These are phyloP conservation scores for Pholiota conissans DNA, from an alignment of 768 basidiomycete genomes.

Conservation along the genomic window DNA sequence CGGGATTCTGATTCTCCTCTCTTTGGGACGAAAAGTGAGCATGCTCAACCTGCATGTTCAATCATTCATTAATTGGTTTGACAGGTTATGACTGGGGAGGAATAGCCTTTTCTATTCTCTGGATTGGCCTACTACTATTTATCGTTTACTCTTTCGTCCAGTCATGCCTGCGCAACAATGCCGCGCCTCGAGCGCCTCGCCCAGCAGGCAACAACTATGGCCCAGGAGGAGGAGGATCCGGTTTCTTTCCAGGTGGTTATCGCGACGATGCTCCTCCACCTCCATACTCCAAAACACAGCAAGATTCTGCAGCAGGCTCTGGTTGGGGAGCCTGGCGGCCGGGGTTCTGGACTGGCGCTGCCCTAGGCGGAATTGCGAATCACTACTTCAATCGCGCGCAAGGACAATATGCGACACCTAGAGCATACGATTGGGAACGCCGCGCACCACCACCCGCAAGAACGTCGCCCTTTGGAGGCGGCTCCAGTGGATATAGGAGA, in stretches of 20 bases:
- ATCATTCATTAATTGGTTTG: not conserved
- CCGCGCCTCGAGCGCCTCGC: constrained; percentile 28
- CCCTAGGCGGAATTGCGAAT: constrained; percentile 68
- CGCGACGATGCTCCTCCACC: constrained; percentile 37
- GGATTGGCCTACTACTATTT: constrained; percentile 50
- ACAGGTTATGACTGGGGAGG: constrained; percentile 48
- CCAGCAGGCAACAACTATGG: constrained; percentile 31
- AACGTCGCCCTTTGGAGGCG: constrained; percentile 19
- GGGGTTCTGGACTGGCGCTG: constrained; percentile 87
- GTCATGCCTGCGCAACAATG: constrained; percentile 46
- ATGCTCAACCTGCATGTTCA: constrained; percentile 14
- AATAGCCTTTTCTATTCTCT: constrained; percentile 56
- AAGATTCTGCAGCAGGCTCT: constrained; percentile 13
- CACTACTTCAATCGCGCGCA: constrained; percentile 33
- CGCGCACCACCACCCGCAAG: constrained; percentile 19
- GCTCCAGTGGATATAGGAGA: constrained; percentile 20
- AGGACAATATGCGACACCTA: not conserved
- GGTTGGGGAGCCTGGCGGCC: constrained; percentile 51
- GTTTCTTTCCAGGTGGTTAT: constrained; percentile 56
- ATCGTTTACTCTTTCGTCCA: constrained; percentile 60
- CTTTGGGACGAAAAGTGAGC: constrained; percentile 26
- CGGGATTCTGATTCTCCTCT: constrained; percentile 31
- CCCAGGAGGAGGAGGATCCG: constrained; percentile 34
- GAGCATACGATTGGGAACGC: constrained; percentile 62
- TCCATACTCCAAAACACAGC: constrained; percentile 52